Conservation (phyloP, 352 stramenopile species). For the Globisporangium nagaii region DNA sequence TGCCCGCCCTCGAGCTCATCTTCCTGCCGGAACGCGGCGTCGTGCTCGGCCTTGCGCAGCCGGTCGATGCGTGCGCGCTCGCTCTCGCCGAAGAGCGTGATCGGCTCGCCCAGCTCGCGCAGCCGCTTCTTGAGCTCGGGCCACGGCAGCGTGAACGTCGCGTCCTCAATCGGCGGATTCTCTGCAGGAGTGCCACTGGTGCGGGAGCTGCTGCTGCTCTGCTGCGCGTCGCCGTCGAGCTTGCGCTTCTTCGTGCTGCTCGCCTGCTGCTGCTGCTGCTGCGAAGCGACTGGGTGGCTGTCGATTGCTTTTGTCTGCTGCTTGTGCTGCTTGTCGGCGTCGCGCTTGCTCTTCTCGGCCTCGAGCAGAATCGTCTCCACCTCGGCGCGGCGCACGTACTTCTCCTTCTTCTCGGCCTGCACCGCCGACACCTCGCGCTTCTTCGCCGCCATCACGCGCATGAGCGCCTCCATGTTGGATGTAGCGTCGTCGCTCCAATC, state of each 20-base stretch:
- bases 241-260: conserved; percentile 56
- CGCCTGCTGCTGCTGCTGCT: conserved; percentile 4
- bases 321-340: conserved; percentile 7
- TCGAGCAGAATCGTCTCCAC: conserved; percentile 55
- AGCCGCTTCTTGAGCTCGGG: conserved; percentile 77
- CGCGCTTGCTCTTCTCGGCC: conserved; percentile 17
- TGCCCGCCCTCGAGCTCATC: conserved; percentile 71
- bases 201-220: background rate
- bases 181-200: background rate
- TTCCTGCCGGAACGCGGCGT: conserved; percentile 55
- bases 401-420: conserved; percentile 54
- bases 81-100: conserved; percentile 87
- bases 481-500: too few relatives aligned
- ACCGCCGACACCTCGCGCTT: conserved; percentile 68
- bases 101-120: conserved; percentile 70
- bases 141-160: conserved; percentile 42
- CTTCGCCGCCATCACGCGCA: conserved; percentile 75
- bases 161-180: conserved; percentile 3
- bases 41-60: conserved; percentile 61
- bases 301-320: background rate
- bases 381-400: conserved; percentile 74
- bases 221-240: conserved; percentile 16
- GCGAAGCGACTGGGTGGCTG: background rate
- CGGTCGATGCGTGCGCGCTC: conserved; percentile 53
- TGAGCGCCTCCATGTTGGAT: conserved; percentile 55